phyloP scores from a whole-genome alignment of 495 filamentous ascomycete genomes.

The Filosporella fistucella region DNA sequence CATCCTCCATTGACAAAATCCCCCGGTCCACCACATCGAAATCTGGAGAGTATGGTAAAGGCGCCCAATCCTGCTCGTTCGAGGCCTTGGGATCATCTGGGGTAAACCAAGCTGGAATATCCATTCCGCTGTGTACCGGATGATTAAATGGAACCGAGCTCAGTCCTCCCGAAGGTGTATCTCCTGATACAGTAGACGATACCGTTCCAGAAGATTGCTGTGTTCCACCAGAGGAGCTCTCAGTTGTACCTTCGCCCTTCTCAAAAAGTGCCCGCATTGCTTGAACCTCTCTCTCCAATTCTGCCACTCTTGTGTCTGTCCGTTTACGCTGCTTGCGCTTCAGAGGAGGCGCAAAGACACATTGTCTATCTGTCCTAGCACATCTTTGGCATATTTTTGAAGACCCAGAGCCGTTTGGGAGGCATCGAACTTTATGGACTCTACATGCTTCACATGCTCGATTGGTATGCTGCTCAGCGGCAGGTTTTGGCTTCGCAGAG shows the following conservation, averaged over 20 bases:
- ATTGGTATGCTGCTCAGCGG: slow-evolving; percentile 9
- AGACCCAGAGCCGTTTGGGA: slow-evolving; percentile 32
- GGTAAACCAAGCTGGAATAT: too few species aligned
- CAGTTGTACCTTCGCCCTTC: not conserved
- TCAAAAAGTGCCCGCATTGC: slow-evolving; percentile 19
- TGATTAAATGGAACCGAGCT: too few species aligned
- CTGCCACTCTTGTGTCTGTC: slow-evolving; percentile 83
- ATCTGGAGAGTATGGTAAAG: slow-evolving; percentile 23
- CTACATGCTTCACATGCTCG: slow-evolving; percentile 87
- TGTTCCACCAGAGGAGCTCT: not conserved
- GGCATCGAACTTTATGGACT: slow-evolving; percentile 78
- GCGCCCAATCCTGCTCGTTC: not conserved
- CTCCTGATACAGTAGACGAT: not conserved
- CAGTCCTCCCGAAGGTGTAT: not conserved
- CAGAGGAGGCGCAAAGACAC: slow-evolving; percentile 75
- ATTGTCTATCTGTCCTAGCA: slow-evolving; percentile 31
- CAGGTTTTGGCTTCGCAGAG: not conserved
- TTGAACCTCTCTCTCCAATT: slow-evolving; percentile 60
- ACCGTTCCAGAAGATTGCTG: not conserved
- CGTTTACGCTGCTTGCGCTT: slow-evolving; percentile 81
- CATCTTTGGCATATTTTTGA: slow-evolving; percentile 18
- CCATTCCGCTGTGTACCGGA: too few species aligned
- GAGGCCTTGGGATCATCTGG: not conserved
- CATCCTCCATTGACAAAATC: slow-evolving; percentile 38
- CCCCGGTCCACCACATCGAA: slow-evolving; percentile 39